These are phyloP conservation scores for Fagopyrum tataricum DNA, from an alignment of 148 eudicot genomes.

Conservation along the genomic window DNA sequence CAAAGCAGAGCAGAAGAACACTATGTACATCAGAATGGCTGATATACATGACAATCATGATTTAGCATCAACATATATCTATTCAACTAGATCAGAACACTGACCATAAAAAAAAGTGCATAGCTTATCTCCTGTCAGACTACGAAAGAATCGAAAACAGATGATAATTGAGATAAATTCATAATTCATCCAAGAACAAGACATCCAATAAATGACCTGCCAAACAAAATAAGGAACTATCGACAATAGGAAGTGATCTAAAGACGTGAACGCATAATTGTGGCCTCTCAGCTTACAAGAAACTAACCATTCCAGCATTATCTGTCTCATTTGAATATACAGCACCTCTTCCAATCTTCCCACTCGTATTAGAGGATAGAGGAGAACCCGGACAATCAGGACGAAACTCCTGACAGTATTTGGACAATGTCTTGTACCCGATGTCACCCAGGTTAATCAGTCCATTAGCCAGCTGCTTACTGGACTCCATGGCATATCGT, in stretches of 20 bases:
- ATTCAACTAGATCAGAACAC: conserved; percentile 7
- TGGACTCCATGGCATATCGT: conserved; percentile 39
- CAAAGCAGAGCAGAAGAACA: background rate
- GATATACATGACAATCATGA: background rate
- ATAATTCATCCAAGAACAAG: background rate
- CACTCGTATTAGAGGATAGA: conserved; percentile 19
- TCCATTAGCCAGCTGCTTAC: conserved; percentile 42
- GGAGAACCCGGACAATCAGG: conserved; percentile 27
- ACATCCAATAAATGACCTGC: background rate
- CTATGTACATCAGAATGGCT: background rate
- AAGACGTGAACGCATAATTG: background rate
- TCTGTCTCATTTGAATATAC: conserved; percentile 25
- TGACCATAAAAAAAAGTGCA: background rate
- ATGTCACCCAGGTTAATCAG: conserved; percentile 33
- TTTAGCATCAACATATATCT: conserved; percentile 3
- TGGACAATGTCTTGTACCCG: conserved; percentile 37
- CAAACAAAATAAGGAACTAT: background rate
- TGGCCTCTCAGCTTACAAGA: background rate
- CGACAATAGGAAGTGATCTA: background rate
- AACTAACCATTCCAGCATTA: conserved; percentile 42
- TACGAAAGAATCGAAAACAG: background rate
- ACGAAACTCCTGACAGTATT: conserved; percentile 29
- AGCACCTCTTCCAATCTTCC: conserved; percentile 26
- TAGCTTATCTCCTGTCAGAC: conserved; percentile 1
- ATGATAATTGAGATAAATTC: conserved; percentile 1